phyloP scores from a whole-genome alignment of 164 flowering plant genomes.

The Annona cherimola region DNA sequence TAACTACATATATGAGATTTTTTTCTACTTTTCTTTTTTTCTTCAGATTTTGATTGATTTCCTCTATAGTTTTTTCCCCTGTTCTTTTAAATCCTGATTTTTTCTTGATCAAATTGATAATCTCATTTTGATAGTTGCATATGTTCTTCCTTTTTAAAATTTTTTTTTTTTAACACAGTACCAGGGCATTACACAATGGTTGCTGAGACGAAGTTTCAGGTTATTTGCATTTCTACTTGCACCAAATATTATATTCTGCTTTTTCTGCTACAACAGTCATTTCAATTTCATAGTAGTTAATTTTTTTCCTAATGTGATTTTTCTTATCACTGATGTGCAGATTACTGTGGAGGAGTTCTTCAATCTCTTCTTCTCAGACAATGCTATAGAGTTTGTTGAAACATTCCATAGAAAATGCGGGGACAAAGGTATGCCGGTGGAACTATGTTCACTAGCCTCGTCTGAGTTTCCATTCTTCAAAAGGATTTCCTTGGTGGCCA shows the following conservation, averaged over 20 bases:
- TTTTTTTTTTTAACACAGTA: slow-evolving; percentile 35
- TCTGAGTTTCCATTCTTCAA: neutral
- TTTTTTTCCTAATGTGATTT: neutral
- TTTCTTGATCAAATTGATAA: neutral
- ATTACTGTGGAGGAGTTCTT: slow-evolving; percentile 74
- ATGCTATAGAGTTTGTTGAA: slow-evolving; percentile 50
- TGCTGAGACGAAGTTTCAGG: slow-evolving; percentile 82
- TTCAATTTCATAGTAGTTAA: neutral
- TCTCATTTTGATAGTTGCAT: neutral
- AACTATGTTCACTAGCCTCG: neutral
- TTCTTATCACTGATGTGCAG: slow-evolving; percentile 18
- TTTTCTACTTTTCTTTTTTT: neutral
- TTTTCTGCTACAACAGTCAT: neutral
- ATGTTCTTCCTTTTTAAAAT: too few relatives aligned
- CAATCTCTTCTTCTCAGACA: slow-evolving; percentile 64
- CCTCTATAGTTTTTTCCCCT: neutral
- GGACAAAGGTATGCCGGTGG: slow-evolving; percentile 75
- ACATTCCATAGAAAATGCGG: slow-evolving; percentile 75
- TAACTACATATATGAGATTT: neutral
- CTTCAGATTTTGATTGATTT: neutral
- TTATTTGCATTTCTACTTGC: slow-evolving; percentile 20
- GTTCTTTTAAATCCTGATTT: neutral
- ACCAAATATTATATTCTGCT: neutral
- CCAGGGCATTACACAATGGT: slow-evolving; percentile 56
- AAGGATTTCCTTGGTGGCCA: neutral